Base-by-base conservation (phyloP, 371 early-diverging fungal genomes). In the Haplosporangium sp. region DNA sequence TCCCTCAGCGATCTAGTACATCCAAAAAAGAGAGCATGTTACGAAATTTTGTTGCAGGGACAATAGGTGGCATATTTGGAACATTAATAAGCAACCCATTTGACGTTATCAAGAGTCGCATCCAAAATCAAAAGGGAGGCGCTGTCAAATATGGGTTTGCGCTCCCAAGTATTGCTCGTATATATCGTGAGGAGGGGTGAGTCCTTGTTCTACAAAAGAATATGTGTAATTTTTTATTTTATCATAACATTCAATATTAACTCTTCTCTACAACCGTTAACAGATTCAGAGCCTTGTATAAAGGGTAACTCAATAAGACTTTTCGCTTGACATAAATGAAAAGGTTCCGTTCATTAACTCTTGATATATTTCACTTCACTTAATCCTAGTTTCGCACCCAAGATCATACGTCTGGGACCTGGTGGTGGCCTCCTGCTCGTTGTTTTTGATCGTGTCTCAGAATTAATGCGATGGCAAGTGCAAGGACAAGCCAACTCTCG, bases 21-120 rank as follows among this genome's bases (percentile, higher is more conserved):
- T 88, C 90, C 65, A 92, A 94, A 77, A 83, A 92, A 52, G 93
- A 92, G 64, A 88, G 89, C 65, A 85, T 96, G 77, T 69, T 87
- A 34, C 89, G 89, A 63, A 96, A 95, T 86, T 97, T 97, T 85
- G 84, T 92, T 39, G 95, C 97, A 63, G 97, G 98, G 42, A 86
- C 95, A 15, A 87, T 96, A 66, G 97, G 97, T 59, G 98, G 97
- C 53, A 94, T 94, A n/a, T 84, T 95, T 53, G 98, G 96, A 38
- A 97, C 96, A 15, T 85, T 94, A 39, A 81, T 95, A 61, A 97
- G 96, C 82, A 97, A 95, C 15, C 97, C 98, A 4, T 92, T 96
- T 61, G 98, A 97, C 86, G 98, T 97, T 37, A 96, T 96, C 62
- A 97, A 97, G 89, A 95, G 96, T 3, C 88, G 98, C 47, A 88